Percentiles rank a stretch among this genome's conserved stretches.
These are phyloP conservation scores for Penicillium diatomitis DNA, from an alignment of 495 filamentous ascomycete species.

Conservation along the genomic window DNA sequence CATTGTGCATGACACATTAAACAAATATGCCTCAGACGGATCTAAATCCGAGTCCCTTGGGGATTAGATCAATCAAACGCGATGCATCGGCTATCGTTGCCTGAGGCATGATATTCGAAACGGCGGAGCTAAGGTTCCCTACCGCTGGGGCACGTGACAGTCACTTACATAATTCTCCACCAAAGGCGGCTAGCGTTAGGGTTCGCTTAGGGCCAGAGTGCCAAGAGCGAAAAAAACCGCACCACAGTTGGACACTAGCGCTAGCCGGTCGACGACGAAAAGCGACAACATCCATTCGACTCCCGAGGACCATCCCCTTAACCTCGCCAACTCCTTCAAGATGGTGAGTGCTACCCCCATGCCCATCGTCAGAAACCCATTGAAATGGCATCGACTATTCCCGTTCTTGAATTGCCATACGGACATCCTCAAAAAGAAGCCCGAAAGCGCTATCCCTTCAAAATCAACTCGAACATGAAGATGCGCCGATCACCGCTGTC, in stretches of 20 bases:
- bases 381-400: slow-evolving; percentile 2
- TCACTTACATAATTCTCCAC: slow-evolving; percentile 2
- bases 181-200: slow-evolving; percentile 31
- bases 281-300: slow-evolving; percentile 40
- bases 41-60: too few species aligned
- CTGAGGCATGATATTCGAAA: background rate
- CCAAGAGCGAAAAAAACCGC: slow-evolving; percentile 40
- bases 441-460: background rate
- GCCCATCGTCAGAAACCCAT: slow-evolving; percentile 7
- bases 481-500: background rate
- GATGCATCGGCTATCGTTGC: background rate
- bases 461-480: background rate
- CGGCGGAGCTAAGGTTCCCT: too few species aligned
- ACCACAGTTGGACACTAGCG: slow-evolving; percentile 28
- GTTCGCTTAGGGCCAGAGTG: slow-evolving; percentile 39
- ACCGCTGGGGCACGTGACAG: too few species aligned
- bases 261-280: slow-evolving; percentile 34
- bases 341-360: slow-evolving; percentile 39
- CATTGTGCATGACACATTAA: too few species aligned
- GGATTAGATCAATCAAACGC: too few species aligned
- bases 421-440: background rate
- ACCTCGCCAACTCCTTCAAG: slow-evolving; percentile 44
- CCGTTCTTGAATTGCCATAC: slow-evolving; percentile 2
- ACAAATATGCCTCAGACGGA: too few species aligned
- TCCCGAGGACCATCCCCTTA: slow-evolving; percentile 38